Percentiles rank a stretch among this genome's conserved stretches.
phyloP scores from a whole-genome alignment of 352 stramenopile species.

The Phytophthora megakarya region DNA sequence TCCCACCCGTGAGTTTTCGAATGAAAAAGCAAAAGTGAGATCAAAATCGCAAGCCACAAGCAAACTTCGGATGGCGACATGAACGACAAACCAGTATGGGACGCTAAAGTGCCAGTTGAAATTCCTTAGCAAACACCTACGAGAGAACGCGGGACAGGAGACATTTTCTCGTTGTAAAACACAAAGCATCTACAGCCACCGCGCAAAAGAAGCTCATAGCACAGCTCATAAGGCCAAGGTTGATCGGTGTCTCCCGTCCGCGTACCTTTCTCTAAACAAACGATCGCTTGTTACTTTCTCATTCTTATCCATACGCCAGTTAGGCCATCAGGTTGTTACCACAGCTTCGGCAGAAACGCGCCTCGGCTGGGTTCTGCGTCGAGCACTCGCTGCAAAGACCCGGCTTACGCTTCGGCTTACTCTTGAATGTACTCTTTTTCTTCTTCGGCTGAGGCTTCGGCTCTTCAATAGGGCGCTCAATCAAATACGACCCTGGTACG shows the following conservation, averaged over 20 bases:
- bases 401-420: conserved; percentile 39
- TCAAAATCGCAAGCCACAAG: not conserved
- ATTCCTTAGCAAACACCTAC: conserved; percentile 38
- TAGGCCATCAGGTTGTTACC: conserved; percentile 76
- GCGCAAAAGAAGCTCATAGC: conserved; percentile 19
- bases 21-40: conserved; percentile 23
- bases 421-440: conserved; percentile 38
- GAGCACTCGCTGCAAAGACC: conserved; percentile 72
- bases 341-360: conserved; percentile 81
- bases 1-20: not conserved
- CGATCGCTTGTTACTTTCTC: conserved; percentile 28
- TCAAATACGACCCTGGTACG: conserved; percentile 82
- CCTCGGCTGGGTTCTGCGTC: conserved; percentile 76
- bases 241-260: conserved; percentile 18
- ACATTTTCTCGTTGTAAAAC: conserved; percentile 27
- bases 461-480: conserved; percentile 64
- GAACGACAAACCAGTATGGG: conserved; percentile 15
- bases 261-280: conserved; percentile 40
- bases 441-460: conserved; percentile 40
- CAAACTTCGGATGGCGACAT: no score
- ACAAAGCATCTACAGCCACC: conserved; percentile 29
- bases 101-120: conserved; percentile 38
- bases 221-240: conserved; percentile 32
- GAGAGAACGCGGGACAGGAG: conserved; percentile 21
- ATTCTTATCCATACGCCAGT: conserved; percentile 16